phyloP scores from a whole-genome alignment of 768 basidiomycete species.

The Lactarius evosmus region DNA sequence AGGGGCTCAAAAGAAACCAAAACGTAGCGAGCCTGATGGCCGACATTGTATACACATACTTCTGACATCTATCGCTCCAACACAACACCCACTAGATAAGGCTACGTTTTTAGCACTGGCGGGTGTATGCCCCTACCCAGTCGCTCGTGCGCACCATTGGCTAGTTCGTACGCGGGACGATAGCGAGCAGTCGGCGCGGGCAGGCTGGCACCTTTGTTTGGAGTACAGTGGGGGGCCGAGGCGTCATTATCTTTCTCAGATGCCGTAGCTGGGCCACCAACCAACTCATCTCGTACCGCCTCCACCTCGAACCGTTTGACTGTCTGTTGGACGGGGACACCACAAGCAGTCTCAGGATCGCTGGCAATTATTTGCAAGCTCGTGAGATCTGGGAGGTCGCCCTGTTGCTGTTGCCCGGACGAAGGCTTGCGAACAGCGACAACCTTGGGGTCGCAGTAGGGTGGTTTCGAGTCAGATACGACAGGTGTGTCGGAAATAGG shows the following conservation, averaged over 20 bases:
- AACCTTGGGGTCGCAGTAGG: neutral
- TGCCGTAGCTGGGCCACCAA: neutral
- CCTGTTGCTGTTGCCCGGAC: constrained; percentile 5
- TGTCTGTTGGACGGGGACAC: constrained; percentile 10
- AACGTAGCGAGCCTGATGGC: neutral
- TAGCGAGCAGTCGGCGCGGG: constrained; percentile 40
- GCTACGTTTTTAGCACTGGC: constrained; percentile 21
- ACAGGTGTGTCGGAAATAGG: neutral
- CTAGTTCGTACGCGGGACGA: constrained; percentile 76
- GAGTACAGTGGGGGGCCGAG: constrained; percentile 16
- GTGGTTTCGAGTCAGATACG: neutral
- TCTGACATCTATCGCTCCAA: neutral
- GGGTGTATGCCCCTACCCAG: constrained; percentile 23
- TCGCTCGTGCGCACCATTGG: constrained; percentile 46
- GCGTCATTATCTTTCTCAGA: neutral
- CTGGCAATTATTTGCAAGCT: constrained; percentile 4
- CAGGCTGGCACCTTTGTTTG: constrained; percentile 23
- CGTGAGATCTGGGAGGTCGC: constrained; percentile 13
- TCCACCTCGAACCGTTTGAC: neutral
- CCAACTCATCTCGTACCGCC: neutral
- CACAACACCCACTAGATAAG: neutral
- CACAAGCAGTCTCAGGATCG: constrained; percentile 13
- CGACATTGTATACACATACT: neutral
- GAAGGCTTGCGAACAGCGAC: neutral
- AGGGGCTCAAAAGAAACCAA: neutral